Evolutionary conservation across 306 rosid genomes (phyloP).

Genomic region (Medicago lupulina): DNA sequence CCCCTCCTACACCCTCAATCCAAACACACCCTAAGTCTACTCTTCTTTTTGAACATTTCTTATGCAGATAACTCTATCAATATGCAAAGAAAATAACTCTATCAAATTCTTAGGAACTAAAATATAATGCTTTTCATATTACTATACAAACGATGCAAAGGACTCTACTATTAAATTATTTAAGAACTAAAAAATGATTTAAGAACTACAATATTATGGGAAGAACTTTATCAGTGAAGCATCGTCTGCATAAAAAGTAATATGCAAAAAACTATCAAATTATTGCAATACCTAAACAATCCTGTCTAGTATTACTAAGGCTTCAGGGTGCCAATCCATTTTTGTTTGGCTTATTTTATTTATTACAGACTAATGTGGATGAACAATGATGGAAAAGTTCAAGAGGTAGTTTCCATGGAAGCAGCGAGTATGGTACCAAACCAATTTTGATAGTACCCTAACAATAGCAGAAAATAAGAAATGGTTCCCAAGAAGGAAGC

Average conservation of each 20-base stretch:
- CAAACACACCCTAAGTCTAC: no score
- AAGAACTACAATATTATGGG: background rate
- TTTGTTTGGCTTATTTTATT: background rate
- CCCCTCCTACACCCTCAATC: no score
- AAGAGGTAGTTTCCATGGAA: slow-evolving; percentile 14
- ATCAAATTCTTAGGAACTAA: background rate
- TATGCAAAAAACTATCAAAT: background rate
- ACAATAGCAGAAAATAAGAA: background rate
- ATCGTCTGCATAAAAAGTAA: no score
- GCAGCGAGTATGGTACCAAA: background rate
- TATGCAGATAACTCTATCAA: background rate
- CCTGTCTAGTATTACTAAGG: slow-evolving; percentile 7
- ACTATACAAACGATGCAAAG: background rate
- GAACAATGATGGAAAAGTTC: background rate
- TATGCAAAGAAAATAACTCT: background rate
- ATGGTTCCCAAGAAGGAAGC: background rate
- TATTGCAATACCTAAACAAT: background rate
- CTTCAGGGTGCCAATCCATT: background rate
- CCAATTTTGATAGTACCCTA: background rate
- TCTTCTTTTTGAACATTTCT: background rate
- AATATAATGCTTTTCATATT: no score
- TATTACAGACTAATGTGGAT: background rate
- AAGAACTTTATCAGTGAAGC: no score
- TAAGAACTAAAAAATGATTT: no score
- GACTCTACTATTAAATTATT: background rate